Evolutionary conservation across 306 rosid species (phyloP), one percentile per base, ranked within the genome.

Genomic region (Cicer arietinum): DNA sequence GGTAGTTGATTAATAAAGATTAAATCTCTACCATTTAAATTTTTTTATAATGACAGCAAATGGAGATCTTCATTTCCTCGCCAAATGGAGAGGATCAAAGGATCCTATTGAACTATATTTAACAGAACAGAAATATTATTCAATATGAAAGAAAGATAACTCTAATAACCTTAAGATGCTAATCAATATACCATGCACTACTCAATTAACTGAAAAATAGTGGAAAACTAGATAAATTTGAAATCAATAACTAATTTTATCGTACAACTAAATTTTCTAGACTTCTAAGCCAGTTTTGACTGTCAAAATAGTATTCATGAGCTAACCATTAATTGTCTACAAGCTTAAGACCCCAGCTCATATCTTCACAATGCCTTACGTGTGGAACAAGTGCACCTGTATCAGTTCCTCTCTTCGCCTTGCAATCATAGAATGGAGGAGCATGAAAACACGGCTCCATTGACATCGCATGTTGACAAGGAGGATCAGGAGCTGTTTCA

Each of bases 311-410:
- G 42, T 40, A 71, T 10, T 14, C 78, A 53, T 7, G 66, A 54
- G 69, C 71, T 61, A 71, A 64, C 71, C n/a, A 51, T 18, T 18
- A 10, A 5, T 67, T 43, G 43, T 90, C 81, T 13, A 83, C 89
- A 82, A 89, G 59, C 78, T 89, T 91, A 76, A 91, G 89, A 69
- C 96, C 96, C 96, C 94, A 91, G 57, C 90, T 89, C 94, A 91
- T 87, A 74, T 89, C 97, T 82, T 89, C 94, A 60, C 94, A 91
- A 46, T 91, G 92, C 72, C 83, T 87, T 51, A 91, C 92, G 60
- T 91, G 85, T 17, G 94, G 88, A 64, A 91, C 92, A 52, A 89
- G 18, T 14, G 43, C 66, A 53, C 94, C 88, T 1, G 91, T 85
- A 59, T 90, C 92, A 13, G 79, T 54, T 74, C 91, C 93, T 7